phyloP scores from a whole-genome alignment of 23 red algal genomes.

The Gracilaria domingensis region DNA sequence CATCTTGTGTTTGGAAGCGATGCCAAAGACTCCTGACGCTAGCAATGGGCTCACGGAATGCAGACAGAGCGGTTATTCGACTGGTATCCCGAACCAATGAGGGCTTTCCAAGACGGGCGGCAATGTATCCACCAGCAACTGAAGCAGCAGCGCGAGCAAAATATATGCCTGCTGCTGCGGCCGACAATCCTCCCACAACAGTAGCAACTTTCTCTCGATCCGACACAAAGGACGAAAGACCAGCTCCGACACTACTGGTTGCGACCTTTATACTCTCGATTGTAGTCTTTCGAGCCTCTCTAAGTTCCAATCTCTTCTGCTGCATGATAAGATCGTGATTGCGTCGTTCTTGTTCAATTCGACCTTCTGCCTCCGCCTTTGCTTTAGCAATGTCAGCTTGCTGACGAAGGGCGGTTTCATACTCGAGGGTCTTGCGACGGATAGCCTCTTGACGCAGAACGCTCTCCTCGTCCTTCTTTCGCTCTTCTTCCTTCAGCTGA shows the following conservation, averaged over 20 bases:
- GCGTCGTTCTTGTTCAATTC: constrained; percentile 77
- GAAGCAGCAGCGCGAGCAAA: constrained; percentile 62
- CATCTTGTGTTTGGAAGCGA: constrained; percentile 44
- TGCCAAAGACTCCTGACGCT: constrained; percentile 28
- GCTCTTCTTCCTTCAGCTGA: constrained; percentile 72
- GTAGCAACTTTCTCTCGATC: constrained; percentile 72
- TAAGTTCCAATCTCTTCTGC: constrained; percentile 56
- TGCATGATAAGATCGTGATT: constrained; percentile 86
- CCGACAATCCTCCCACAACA: constrained; percentile 67
- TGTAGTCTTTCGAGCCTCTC: constrained; percentile 78
- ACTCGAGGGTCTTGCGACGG: constrained; percentile 78
- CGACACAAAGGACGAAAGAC: constrained; percentile 68
- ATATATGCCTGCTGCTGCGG: constrained; percentile 76
- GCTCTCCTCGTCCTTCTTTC: constrained; percentile 87
- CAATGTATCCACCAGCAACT: constrained; percentile 71
- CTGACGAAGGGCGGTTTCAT: constrained; percentile 77
- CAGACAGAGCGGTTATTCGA: constrained; percentile 55
- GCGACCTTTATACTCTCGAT: constrained; percentile 71
- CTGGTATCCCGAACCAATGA: constrained; percentile 79
- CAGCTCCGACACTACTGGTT: constrained; percentile 74
- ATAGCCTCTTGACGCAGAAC: constrained; percentile 83
- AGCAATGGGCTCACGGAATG: constrained; percentile 61
- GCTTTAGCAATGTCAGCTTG: constrained; percentile 79
- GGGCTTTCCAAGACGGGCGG: constrained; percentile 75
- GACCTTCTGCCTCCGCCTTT: constrained; percentile 82